These are phyloP conservation scores for Lasiosphaeria hispida DNA, from an alignment of 495 filamentous ascomycete species.

Conservation along the genomic window DNA sequence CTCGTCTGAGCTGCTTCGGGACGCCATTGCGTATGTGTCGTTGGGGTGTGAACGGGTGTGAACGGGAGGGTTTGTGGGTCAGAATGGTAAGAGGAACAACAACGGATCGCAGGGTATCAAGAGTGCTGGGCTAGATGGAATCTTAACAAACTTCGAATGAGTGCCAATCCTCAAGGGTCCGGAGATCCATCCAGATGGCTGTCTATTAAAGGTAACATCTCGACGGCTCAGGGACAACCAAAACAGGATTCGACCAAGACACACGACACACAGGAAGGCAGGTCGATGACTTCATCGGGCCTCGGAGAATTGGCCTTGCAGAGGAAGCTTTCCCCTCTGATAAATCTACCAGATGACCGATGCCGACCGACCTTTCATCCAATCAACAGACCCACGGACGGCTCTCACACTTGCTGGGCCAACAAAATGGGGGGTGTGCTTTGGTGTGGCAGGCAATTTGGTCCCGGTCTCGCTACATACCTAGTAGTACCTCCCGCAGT, in stretches of 20 bases:
- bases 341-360: neutral
- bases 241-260: constrained; percentile 21
- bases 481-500: neutral
- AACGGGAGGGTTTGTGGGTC: neutral
- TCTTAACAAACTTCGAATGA: neutral
- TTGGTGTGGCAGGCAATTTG: neutral
- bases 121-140: neutral
- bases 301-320: neutral
- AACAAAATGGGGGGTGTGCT: neutral
- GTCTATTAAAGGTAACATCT: constrained; percentile 22
- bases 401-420: too few relatives aligned
- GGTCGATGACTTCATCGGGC: constrained; percentile 27
- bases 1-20: constrained; percentile 35
- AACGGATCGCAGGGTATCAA: neutral
- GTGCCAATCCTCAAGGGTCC: constrained; percentile 4
- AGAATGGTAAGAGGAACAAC: neutral
- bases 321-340: too few relatives aligned
- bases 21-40: constrained; percentile 30
- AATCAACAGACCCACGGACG: neutral
- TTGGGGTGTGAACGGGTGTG: neutral
- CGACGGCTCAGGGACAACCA: constrained; percentile 3
- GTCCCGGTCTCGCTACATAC: neutral
- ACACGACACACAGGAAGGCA: neutral
- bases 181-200: constrained; percentile 5
- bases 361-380: neutral